Percentiles rank a stretch among this genome's conserved stretches.
phyloP scores from a whole-genome alignment of 1,284 basidiomycete species.

The Crepidotus sp. region DNA sequence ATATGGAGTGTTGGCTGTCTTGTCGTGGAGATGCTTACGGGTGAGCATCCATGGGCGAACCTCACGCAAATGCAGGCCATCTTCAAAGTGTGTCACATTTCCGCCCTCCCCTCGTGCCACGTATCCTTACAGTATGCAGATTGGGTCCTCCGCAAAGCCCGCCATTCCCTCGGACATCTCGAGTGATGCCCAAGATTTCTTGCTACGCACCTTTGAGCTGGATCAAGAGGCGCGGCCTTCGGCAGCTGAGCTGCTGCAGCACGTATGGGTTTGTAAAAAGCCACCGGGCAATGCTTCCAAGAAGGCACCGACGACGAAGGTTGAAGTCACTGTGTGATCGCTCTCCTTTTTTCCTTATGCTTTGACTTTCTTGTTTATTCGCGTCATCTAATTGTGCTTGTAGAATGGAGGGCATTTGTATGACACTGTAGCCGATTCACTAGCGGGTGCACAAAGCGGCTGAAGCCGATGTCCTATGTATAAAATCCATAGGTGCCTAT shows the following conservation, averaged over 20 bases:
- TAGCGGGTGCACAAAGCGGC: no score
- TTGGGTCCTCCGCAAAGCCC: conserved; percentile 80
- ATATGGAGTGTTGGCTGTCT: conserved; percentile 98
- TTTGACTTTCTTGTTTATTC: conserved; percentile 10
- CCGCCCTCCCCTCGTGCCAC: background rate
- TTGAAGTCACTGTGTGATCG: conserved; percentile 14
- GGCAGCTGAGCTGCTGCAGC: conserved; percentile 66
- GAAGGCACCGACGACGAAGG: conserved; percentile 9
- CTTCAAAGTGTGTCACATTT: conserved; percentile 63
- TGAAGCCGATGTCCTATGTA: no score
- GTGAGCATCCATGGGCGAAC: conserved; percentile 94
- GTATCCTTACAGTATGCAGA: conserved; percentile 38
- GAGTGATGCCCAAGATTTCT: conserved; percentile 75
- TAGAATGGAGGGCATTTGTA: conserved; percentile 16
- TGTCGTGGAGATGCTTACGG: conserved; percentile 97
- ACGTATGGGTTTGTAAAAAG: conserved; percentile 60
- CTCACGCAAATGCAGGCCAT: conserved; percentile 99
- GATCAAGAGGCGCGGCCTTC: conserved; percentile 78
- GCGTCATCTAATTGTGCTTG: conserved; percentile 15
- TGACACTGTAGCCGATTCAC: conserved; percentile 8
- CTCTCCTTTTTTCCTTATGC: conserved; percentile 1
- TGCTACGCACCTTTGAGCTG: conserved; percentile 78
- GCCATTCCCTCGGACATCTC: conserved; percentile 85
- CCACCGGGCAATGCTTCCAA: conserved; percentile 19
- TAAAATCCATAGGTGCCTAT: no score